A percentile compares a stretch with the other conserved stretches of the same genome.
Evolutionary conservation across 176 grass and related monocot genomes (phyloP).

Genomic region (maize (Zea mays)): DNA sequence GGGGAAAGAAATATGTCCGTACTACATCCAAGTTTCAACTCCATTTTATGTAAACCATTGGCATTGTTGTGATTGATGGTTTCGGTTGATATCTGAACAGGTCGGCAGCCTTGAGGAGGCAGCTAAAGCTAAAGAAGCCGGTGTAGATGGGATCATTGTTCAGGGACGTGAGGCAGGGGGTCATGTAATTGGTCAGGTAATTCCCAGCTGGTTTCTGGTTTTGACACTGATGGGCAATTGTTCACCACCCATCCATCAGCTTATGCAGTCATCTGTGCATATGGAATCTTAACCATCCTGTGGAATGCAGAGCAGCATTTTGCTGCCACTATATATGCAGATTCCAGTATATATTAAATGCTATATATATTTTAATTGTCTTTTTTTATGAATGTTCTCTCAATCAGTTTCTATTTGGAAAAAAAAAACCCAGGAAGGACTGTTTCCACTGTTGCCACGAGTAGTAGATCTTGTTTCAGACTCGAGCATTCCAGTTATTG

Average conservation of each 20-base stretch:
- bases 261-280: not conserved
- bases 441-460: slow-evolving; percentile 72
- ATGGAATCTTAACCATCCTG: slow-evolving; percentile 20
- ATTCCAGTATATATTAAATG: not conserved
- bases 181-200: slow-evolving; percentile 85
- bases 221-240: not conserved
- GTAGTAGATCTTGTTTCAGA: slow-evolving; percentile 74
- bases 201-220: slow-evolving; percentile 11
- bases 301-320: slow-evolving; percentile 3
- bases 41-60: not conserved
- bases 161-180: slow-evolving; percentile 92
- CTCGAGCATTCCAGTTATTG: slow-evolving; percentile 53
- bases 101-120: slow-evolving; percentile 78
- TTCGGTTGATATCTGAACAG: slow-evolving; percentile 35
- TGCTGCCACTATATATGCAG: not conserved
- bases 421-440: slow-evolving; percentile 54
- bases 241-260: not conserved
- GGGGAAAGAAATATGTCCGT: not conserved
- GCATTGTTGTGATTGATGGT: slow-evolving; percentile 19
- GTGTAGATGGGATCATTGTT: slow-evolving; percentile 88
- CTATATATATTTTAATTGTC: not conserved
- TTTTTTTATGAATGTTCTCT: slow-evolving; percentile 24
- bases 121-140: slow-evolving; percentile 75
- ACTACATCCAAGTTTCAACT: too few relatives aligned
- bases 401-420: slow-evolving; percentile 30